Conservation (phyloP, 805 yeast species). For the Ogataea neopini region DNA sequence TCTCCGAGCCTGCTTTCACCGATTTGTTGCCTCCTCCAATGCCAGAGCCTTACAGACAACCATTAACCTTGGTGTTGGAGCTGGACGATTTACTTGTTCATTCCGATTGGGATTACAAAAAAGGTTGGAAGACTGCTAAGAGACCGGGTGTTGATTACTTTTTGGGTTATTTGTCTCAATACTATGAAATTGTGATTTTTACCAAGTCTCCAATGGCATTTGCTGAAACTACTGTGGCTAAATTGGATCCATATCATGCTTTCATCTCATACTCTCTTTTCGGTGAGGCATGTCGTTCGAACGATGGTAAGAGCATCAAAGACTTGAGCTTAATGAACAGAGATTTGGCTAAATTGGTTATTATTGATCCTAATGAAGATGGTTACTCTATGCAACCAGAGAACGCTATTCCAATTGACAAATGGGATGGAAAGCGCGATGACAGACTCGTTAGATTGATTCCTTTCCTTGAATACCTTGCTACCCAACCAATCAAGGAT, state of each 20-base stretch:
- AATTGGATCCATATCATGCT: constrained; percentile 92
- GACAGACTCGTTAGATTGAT: constrained; percentile 78
- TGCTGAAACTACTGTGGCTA: constrained; percentile 79
- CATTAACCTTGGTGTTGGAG: constrained; percentile 83
- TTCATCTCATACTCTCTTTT: constrained; percentile 82
- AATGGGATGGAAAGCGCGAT: constrained; percentile 87
- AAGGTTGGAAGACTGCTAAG: constrained; percentile 98
- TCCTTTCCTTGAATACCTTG: constrained; percentile 92
- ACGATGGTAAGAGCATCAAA: constrained; percentile 86
- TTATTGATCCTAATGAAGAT: constrained; percentile 75
- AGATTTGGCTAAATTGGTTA: constrained; percentile 77
- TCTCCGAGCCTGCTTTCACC: constrained; percentile 92
- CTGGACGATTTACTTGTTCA: constrained; percentile 90
- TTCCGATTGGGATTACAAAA: constrained; percentile 85
- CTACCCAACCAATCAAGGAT: constrained; percentile 80
- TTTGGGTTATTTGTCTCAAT: constrained; percentile 89
- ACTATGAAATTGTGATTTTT: constrained; percentile 93
- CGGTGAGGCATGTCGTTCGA: constrained; percentile 88
- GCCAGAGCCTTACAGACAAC: constrained; percentile 89
- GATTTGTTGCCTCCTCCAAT: constrained; percentile 90
- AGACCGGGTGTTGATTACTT: constrained; percentile 98
- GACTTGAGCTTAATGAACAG: constrained; percentile 90
- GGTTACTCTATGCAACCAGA: constrained; percentile 85
- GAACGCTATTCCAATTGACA: constrained; percentile 80
- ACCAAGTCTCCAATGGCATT: constrained; percentile 83